phyloP scores from a whole-genome alignment of 2,329 filamentous ascomycete genomes.

The Botrytis aclada region DNA sequence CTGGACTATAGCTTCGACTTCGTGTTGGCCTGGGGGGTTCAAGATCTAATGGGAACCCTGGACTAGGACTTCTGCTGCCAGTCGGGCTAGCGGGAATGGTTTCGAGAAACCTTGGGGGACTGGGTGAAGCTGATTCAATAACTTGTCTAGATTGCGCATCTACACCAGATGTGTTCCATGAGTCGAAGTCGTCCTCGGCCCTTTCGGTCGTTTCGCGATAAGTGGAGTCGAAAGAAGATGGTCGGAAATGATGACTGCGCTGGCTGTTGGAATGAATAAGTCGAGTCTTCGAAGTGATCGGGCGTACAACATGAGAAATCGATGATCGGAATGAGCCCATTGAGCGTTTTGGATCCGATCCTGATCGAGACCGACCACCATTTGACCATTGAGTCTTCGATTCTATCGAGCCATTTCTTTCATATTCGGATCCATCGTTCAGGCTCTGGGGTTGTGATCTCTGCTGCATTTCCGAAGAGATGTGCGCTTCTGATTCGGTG shows the following conservation, averaged over 20 bases:
- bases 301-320: slow-evolving; percentile 49
- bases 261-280: slow-evolving; percentile 46
- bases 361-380: slow-evolving; percentile 46
- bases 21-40: slow-evolving; percentile 43
- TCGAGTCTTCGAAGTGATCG: slow-evolving; percentile 55
- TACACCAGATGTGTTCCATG: slow-evolving; percentile 70
- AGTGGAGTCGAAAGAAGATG: slow-evolving; percentile 49
- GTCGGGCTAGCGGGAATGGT: slow-evolving; percentile 67
- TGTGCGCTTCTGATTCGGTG: slow-evolving; percentile 24
- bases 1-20: slow-evolving; percentile 37
- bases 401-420: slow-evolving; percentile 26
- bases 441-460: slow-evolving; percentile 24
- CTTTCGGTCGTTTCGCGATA: slow-evolving; percentile 28
- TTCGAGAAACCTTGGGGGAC: slow-evolving; percentile 53
- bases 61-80: slow-evolving; percentile 62
- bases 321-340: slow-evolving; percentile 50
- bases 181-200: slow-evolving; percentile 65
- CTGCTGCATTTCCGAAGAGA: slow-evolving; percentile 30
- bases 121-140: slow-evolving; percentile 44
- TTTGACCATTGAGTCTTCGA: slow-evolving; percentile 39
- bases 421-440: slow-evolving; percentile 22
- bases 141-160: slow-evolving; percentile 60
- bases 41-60: slow-evolving; percentile 57
- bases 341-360: slow-evolving; percentile 40
- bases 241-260: slow-evolving; percentile 37